These are phyloP conservation scores for Lodderomyces orthopsilosis DNA, from an alignment of 1,139 yeast species.

Conservation along the genomic window DNA sequence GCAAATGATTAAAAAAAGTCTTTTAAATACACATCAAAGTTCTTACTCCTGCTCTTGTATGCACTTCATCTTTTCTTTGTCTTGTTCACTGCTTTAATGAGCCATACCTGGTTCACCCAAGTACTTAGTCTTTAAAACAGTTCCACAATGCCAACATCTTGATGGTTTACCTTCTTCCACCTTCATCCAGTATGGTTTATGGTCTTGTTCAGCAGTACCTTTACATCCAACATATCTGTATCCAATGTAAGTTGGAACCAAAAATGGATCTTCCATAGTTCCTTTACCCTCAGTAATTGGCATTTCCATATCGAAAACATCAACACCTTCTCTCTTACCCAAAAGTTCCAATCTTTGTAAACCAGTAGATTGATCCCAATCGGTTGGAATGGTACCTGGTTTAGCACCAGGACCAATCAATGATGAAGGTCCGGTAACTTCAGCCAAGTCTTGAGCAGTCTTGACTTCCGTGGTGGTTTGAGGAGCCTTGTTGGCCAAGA, in stretches of 20 bases:
- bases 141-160: slow-evolving; percentile 99
- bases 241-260: slow-evolving; percentile 88
- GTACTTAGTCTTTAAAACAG: slow-evolving; percentile 85
- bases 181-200: slow-evolving; percentile 89
- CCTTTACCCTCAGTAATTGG: slow-evolving; percentile 87
- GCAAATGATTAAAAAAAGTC: not conserved
- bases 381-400: slow-evolving; percentile 83
- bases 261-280: slow-evolving; percentile 80
- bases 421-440: slow-evolving; percentile 77
- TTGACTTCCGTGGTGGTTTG: slow-evolving; percentile 30
- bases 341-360: slow-evolving; percentile 92
- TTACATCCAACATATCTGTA: slow-evolving; percentile 97
- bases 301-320: slow-evolving; percentile 88
- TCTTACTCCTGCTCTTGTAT: not conserved
- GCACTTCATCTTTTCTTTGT: slow-evolving; percentile 4
- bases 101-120: slow-evolving; percentile 77
- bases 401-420: slow-evolving; percentile 90
- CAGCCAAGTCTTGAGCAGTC: slow-evolving; percentile 68
- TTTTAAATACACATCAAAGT: slow-evolving; percentile 2
- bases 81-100: slow-evolving; percentile 30
- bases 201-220: slow-evolving; percentile 85
- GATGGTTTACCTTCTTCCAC: slow-evolving; percentile 80
- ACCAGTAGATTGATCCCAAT: slow-evolving; percentile 97
- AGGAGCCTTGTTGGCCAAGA: slow-evolving; percentile 18
- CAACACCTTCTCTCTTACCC: slow-evolving; percentile 95